Evolutionary conservation across 202 grass and related monocot genomes (phyloP).

Genomic region (Hordeum pubiflorum): DNA sequence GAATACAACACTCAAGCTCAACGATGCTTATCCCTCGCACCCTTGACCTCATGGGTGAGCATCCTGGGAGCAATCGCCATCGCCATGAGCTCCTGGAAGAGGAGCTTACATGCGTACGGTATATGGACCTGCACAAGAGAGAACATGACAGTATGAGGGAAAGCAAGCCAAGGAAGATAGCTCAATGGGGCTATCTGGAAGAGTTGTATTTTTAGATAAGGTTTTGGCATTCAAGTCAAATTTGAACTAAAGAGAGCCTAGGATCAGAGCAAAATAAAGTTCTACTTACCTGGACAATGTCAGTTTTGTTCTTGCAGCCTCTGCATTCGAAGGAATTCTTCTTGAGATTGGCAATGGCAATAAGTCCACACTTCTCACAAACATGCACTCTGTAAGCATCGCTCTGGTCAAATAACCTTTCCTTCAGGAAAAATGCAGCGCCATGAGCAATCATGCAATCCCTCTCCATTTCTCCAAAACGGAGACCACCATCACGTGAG

Average conservation of each 20-base stretch:
- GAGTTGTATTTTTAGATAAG: neutral
- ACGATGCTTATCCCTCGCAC: conserved; percentile 60
- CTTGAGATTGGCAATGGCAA: conserved; percentile 96
- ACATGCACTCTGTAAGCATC: conserved; percentile 98
- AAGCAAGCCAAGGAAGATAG: neutral
- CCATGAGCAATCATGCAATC: conserved; percentile 99
- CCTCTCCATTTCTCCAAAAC: conserved; percentile 97
- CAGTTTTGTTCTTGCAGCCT: conserved; percentile 98
- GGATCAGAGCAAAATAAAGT: neutral
- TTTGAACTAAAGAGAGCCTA: neutral
- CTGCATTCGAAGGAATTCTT: conserved; percentile 92
- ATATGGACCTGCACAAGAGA: conserved; percentile 56
- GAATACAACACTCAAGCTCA: neutral
- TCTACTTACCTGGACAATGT: conserved; percentile 83
- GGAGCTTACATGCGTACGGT: conserved; percentile 85
- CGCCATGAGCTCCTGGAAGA: conserved; percentile 94
- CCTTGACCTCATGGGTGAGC: conserved; percentile 61
- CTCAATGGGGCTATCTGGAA: neutral
- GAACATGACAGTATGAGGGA: neutral
- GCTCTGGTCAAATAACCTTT: conserved; percentile 93
- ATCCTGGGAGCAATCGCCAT: conserved; percentile 93
- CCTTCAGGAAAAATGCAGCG: conserved; percentile 92
- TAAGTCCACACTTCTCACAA: conserved; percentile 89
- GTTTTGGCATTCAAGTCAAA: neutral
- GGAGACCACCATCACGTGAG: conserved; percentile 89